phyloP scores from a whole-genome alignment of 2,329 filamentous ascomycete genomes.

The Pseudocercospora fijiensis region DNA sequence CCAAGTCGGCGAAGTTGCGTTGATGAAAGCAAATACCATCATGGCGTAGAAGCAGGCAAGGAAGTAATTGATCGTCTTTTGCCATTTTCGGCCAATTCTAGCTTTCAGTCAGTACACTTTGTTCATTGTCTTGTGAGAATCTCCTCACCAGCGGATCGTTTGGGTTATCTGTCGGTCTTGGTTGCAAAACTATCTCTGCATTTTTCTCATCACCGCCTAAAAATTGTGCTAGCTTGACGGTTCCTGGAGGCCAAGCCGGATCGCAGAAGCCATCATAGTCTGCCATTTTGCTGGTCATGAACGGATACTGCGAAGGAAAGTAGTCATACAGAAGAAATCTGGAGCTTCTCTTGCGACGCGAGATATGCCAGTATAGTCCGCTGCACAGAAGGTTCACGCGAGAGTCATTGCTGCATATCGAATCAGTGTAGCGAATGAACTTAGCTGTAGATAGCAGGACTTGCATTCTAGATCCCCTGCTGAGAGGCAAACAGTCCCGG shows the following conservation, averaged over 20 bases:
- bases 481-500: not conserved
- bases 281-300: no score
- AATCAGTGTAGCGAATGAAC: not conserved
- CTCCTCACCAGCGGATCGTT: constrained; percentile 41
- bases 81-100: constrained; percentile 47
- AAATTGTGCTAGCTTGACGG: constrained; percentile 29
- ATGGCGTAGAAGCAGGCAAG: constrained; percentile 47
- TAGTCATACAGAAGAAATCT: not conserved
- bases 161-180: constrained; percentile 41
- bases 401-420: not conserved
- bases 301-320: not conserved
- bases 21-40: constrained; percentile 45
- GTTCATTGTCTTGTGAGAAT: not conserved
- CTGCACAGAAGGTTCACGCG: not conserved
- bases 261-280: constrained; percentile 30
- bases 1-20: constrained; percentile 48
- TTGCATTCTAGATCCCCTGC: not conserved
- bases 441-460: not conserved
- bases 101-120: not conserved
- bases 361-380: not conserved
- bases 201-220: constrained; percentile 23
- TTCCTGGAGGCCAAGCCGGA: constrained; percentile 33
- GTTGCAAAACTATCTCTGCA: constrained; percentile 39
- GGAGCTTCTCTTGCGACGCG: not conserved
- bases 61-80: constrained; percentile 46